Percentiles rank a stretch among this genome's conserved stretches.
Conservation (phyloP, 2,329 filamentous ascomycete species). For the Xylariaceae sp. region DNA sequence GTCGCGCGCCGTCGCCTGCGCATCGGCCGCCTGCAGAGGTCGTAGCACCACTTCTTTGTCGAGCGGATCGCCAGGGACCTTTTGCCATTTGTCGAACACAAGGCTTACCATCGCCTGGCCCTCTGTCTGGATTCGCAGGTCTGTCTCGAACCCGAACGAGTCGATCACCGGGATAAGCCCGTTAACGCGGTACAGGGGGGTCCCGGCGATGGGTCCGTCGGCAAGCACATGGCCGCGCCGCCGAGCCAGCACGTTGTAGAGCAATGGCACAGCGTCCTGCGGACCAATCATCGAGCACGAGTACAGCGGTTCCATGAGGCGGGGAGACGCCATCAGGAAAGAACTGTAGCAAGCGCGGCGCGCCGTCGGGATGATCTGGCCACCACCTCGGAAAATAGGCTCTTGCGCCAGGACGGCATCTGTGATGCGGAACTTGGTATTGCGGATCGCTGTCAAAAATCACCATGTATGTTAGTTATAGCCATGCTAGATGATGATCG, state of each 20-base stretch:
- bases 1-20: conserved; percentile 86
- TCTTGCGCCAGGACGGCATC: conserved; percentile 82
- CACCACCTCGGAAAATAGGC: conserved; percentile 90
- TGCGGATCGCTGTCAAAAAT: conserved; percentile 71
- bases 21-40: conserved; percentile 80
- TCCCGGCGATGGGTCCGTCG: conserved; percentile 92
- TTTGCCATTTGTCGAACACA: conserved; percentile 93
- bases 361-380: conserved; percentile 94
- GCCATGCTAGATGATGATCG: not conserved
- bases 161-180: conserved; percentile 95
- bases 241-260: conserved; percentile 88
- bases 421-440: conserved; percentile 95
- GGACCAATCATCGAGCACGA: conserved; percentile 88
- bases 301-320: conserved; percentile 96
- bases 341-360: conserved; percentile 90
- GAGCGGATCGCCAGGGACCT: conserved; percentile 91
- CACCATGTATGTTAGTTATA: conserved; percentile 21
- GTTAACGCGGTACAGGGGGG: conserved; percentile 85
- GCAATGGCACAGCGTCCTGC: conserved; percentile 77
- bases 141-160: conserved; percentile 96
- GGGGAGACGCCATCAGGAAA: conserved; percentile 93
- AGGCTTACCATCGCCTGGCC: conserved; percentile 85
- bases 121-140: conserved; percentile 92
- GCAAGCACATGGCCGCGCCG: conserved; percentile 87
- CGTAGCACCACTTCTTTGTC: conserved; percentile 79